phyloP scores from a whole-genome alignment of 2,329 filamentous ascomycete genomes.

The Xylariomycetidae sp. region DNA sequence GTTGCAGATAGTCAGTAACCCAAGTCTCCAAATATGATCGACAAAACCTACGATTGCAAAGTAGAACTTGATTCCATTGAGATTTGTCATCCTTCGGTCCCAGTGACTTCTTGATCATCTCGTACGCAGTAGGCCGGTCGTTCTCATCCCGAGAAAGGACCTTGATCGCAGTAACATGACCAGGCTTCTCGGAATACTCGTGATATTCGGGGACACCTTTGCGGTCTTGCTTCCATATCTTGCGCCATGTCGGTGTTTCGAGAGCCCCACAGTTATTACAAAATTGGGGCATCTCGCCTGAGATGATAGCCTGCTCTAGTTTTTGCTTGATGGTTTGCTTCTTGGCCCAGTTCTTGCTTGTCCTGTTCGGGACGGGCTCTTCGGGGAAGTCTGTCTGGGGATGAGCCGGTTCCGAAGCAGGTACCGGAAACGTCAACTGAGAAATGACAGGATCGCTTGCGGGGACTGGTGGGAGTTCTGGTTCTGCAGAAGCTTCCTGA shows the following conservation, averaged over 20 bases:
- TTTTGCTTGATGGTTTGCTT: constrained; percentile 58
- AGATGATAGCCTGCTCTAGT: constrained; percentile 61
- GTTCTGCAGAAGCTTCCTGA: constrained; percentile 19
- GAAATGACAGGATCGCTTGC: constrained; percentile 43
- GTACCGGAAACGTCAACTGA: constrained; percentile 24
- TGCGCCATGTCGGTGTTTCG: constrained; percentile 93
- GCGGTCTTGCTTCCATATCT: constrained; percentile 77
- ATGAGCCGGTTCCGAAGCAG: constrained; percentile 34
- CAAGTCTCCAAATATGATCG: constrained; percentile 4
- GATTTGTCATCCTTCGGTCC: constrained; percentile 58
- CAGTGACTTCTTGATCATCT: constrained; percentile 73
- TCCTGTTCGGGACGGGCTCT: constrained; percentile 31
- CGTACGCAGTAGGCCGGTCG: constrained; percentile 61
- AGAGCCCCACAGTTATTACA: constrained; percentile 94
- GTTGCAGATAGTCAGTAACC: constrained; percentile 23
- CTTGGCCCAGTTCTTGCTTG: constrained; percentile 61
- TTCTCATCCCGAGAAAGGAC: constrained; percentile 58
- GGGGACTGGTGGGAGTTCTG: constrained; percentile 31
- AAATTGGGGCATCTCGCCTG: constrained; percentile 80
- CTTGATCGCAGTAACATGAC: constrained; percentile 70
- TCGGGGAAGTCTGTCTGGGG: constrained; percentile 45
- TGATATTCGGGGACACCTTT: constrained; percentile 65
- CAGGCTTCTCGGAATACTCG: constrained; percentile 68
- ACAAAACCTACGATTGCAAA: constrained; percentile 90
- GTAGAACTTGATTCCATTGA: constrained; percentile 64